Conservation (phyloP, 768 basidiomycete species). For the Hygrophorus russula region DNA sequence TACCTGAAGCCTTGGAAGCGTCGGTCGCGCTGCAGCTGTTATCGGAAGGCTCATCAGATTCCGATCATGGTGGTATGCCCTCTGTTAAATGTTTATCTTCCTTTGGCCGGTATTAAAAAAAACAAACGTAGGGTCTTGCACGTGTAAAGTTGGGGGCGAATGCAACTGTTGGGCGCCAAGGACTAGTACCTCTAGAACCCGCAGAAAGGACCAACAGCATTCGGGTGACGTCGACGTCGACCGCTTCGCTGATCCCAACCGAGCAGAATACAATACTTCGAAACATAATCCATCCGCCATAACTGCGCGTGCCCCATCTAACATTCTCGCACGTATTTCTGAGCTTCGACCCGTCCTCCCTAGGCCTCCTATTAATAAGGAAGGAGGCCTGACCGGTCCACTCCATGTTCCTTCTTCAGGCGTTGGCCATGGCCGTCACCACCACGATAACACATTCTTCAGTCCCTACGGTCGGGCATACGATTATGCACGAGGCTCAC, state of each 20-base stretch:
- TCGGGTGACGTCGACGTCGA: conserved; percentile 5
- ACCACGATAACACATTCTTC: conserved; percentile 38
- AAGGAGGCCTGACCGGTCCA: conserved; percentile 19
- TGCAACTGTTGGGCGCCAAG: conserved; percentile 54
- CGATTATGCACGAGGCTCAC: conserved; percentile 27
- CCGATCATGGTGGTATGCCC: conserved; percentile 49
- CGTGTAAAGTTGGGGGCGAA: conserved; percentile 38
- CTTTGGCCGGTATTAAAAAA: conserved; percentile 27
- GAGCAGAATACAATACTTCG: not conserved
- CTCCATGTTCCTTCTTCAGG: conserved; percentile 38
- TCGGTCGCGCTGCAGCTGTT: conserved; percentile 35
- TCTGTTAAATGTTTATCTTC: conserved; percentile 10
- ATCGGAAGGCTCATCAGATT: conserved; percentile 45
- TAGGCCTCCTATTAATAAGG: conserved; percentile 25
- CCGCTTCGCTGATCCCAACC: conserved; percentile 7
- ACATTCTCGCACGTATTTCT: conserved; percentile 49
- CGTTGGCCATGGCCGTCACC: conserved; percentile 32
- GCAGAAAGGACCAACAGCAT: not conserved
- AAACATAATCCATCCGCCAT: conserved; percentile 4
- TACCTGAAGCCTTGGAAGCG: conserved; percentile 60
- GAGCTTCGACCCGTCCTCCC: conserved; percentile 65
- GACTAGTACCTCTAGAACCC: conserved; percentile 26
- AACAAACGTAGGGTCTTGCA: conserved; percentile 34
- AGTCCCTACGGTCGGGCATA: conserved; percentile 65
- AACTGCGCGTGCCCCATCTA: conserved; percentile 23